Percentiles rank a stretch among this genome's conserved stretches.
These are phyloP conservation scores for Aspergillus udagawae DNA, from an alignment of 2,329 filamentous ascomycete genomes.

Conservation along the genomic window DNA sequence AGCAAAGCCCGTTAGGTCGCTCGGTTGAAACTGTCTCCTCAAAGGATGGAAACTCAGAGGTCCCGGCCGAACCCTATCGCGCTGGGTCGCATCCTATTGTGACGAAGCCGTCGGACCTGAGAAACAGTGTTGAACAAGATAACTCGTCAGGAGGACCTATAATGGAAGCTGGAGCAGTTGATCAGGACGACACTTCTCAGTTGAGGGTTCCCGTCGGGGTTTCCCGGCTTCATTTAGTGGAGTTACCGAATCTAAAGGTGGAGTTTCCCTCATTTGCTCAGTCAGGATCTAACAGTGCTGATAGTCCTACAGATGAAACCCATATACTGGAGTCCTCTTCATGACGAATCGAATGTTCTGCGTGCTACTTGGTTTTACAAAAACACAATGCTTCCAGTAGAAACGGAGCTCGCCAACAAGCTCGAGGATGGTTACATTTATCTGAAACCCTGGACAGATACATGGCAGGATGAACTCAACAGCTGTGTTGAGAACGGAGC, in stretches of 20 bases:
- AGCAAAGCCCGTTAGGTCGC: conserved; percentile 26
- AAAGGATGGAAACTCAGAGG: conserved; percentile 19
- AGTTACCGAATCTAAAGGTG: conserved; percentile 65
- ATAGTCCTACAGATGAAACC: conserved; percentile 69
- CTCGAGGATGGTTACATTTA: conserved; percentile 88
- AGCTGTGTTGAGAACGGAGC: conserved; percentile 89
- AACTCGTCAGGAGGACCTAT: conserved; percentile 9
- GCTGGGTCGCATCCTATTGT: conserved; percentile 10
- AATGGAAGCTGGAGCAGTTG: conserved; percentile 10
- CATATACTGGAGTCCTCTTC: conserved; percentile 95
- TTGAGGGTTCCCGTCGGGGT: conserved; percentile 77
- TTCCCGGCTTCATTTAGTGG: conserved; percentile 84
- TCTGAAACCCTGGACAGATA: conserved; percentile 81
- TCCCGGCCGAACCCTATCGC: conserved; percentile 16
- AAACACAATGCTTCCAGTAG: conserved; percentile 88
- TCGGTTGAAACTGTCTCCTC: conserved; percentile 26
- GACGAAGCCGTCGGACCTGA: conserved; percentile 25
- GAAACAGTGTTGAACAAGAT: conserved; percentile 22
- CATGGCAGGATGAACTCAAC: conserved; percentile 85
- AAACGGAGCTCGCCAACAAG: conserved; percentile 81
- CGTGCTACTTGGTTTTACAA: conserved; percentile 97
- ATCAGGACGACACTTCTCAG: conserved; percentile 29
- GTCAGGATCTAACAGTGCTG: neutral
- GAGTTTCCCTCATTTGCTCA: neutral
- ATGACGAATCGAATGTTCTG: conserved; percentile 77